These are phyloP conservation scores for Collybia sp. DNA, from an alignment of 768 basidiomycete species.

Conservation along the genomic window DNA sequence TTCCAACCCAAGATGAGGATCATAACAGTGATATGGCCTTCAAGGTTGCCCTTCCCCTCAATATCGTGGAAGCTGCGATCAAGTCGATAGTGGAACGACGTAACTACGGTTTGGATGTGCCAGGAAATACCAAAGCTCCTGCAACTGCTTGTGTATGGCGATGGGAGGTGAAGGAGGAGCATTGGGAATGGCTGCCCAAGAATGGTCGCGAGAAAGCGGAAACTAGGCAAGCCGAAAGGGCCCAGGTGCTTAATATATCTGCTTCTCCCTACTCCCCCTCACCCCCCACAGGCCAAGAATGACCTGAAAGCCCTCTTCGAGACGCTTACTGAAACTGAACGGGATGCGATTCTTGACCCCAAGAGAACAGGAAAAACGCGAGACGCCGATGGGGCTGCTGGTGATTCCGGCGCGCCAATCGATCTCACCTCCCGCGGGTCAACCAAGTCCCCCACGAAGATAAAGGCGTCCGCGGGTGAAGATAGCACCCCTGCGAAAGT, in stretches of 20 bases:
- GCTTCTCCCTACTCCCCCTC: neutral
- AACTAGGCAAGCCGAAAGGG: constrained; percentile 55
- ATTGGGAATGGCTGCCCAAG: constrained; percentile 62
- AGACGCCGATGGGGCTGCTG: constrained; percentile 13
- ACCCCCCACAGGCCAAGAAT: constrained; percentile 47
- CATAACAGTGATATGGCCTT: constrained; percentile 30
- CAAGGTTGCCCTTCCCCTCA: constrained; percentile 37
- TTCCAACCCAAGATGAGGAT: constrained; percentile 59
- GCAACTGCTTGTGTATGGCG: constrained; percentile 74
- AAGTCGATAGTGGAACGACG: constrained; percentile 57
- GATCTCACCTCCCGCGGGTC: neutral
- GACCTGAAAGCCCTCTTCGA: constrained; percentile 52
- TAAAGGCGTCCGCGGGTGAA: neutral
- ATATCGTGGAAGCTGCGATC: constrained; percentile 63
- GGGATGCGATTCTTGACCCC: constrained; percentile 50
- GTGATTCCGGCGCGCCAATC: no score
- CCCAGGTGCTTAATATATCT: constrained; percentile 42
- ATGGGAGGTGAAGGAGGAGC: constrained; percentile 74
- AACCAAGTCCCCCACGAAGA: constrained; percentile 1
- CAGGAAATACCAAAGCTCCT: constrained; percentile 46
- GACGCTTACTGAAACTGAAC: constrained; percentile 52
- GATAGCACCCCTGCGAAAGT: constrained; percentile 14
- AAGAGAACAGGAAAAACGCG: constrained; percentile 31
- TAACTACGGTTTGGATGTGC: constrained; percentile 76
- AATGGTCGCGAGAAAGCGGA: constrained; percentile 60